A percentile compares a stretch with the other conserved stretches of the same genome.
phyloP scores from a whole-genome alignment of 23 red algal species.

The Agarophyton chilense region DNA sequence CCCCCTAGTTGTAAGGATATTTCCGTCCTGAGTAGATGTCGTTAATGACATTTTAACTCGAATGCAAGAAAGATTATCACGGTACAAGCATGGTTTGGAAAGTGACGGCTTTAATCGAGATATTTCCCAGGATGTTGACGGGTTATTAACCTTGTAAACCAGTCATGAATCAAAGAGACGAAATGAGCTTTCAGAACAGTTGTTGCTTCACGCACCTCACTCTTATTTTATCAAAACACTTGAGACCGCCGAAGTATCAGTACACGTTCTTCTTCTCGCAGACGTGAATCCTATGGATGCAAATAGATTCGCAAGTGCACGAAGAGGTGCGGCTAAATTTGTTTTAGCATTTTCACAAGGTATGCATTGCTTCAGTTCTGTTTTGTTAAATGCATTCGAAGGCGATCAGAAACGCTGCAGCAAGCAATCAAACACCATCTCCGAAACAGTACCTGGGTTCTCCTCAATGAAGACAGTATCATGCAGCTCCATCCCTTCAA shows the following conservation, averaged over 20 bases:
- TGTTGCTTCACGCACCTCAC: not conserved
- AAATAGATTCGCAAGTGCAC: not conserved
- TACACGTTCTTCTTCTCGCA: not conserved
- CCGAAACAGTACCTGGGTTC: not conserved
- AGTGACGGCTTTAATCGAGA: not conserved
- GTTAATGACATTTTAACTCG: slow-evolving; percentile 36
- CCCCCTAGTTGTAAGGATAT: not conserved
- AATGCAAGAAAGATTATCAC: slow-evolving; percentile 20
- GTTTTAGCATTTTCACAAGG: not conserved
- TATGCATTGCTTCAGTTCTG: not conserved
- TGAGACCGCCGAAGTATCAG: not conserved
- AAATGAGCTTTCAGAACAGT: not conserved
- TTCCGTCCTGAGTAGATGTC: slow-evolving; percentile 46
- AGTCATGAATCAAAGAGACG: not conserved
- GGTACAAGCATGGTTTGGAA: not conserved
- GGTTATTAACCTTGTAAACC: not conserved
- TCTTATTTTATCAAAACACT: not conserved
- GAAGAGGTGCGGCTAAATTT: not conserved
- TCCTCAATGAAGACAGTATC: not conserved
- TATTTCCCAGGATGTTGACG: not conserved
- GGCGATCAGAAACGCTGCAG: not conserved
- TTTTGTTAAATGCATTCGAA: too few relatives aligned
- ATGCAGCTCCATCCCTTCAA: not conserved
- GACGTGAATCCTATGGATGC: not conserved
- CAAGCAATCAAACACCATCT: not conserved